phyloP scores from a whole-genome alignment of 176 grass and related monocot species.

The Juncus inflexus region DNA sequence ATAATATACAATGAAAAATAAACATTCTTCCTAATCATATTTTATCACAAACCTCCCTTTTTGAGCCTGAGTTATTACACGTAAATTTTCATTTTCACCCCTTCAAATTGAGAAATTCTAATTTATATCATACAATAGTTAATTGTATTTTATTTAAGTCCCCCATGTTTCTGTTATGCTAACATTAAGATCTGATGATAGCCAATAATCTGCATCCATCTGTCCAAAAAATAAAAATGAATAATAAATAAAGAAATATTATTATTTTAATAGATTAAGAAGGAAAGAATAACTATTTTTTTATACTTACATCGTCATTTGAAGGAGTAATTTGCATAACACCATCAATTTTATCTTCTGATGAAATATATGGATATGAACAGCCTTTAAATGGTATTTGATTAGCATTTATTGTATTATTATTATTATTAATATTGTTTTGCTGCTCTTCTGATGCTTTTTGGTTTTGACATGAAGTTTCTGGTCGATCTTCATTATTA shows the following conservation, averaged over 20 bases:
- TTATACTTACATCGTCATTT: conserved; percentile 49
- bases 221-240: conserved; percentile 15
- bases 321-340: conserved; percentile 65
- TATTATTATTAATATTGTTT: conserved; percentile 37
- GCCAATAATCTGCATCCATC: conserved; percentile 84
- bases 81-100: conserved; percentile 8
- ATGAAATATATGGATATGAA: conserved; percentile 36
- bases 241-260: too few species aligned
- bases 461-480: conserved; percentile 8
- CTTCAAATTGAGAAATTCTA: conserved; percentile 1
- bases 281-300: too few species aligned
- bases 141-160: conserved; percentile 28
- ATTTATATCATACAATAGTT: neutral
- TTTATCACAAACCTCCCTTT: neutral
- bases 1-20: conserved; percentile 4
- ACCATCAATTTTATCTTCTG: conserved; percentile 37
- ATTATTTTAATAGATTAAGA: neutral
- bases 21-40: neutral
- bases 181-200: conserved; percentile 43
- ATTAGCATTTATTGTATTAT: conserved; percentile 19
- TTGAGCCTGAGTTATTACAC: too few species aligned
- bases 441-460: conserved; percentile 22
- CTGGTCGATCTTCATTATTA: conserved; percentile 39
- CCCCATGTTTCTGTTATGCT: conserved; percentile 68
- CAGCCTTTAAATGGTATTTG: conserved; percentile 25